Evolutionary conservation across 495 filamentous ascomycete species (phyloP), one percentile per base, ranked within the genome.

Genomic region (Bathelium albidoporum): DNA sequence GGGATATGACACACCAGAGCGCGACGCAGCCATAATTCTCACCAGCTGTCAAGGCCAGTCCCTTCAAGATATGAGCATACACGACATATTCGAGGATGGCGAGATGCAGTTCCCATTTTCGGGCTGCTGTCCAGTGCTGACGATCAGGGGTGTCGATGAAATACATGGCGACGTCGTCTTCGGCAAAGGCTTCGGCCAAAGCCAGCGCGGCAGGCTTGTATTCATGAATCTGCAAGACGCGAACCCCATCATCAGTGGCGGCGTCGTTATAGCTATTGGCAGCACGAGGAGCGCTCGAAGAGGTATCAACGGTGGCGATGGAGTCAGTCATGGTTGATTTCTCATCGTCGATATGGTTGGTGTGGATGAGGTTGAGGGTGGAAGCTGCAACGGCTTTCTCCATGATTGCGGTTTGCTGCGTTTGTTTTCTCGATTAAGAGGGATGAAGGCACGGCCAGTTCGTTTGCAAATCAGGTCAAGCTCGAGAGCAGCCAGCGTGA

Each of bases 171-270:
- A 90, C 83, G 71, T 91, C 88, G 64, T 84, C 80, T 62, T 81
- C 84, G 73, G 90, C 91, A 74, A 93, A 93, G 59, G 89, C 87
- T 71, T 89, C 81, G 32, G 89, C 85, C 61, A 93, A 81, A 65
- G 82, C 83, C 18, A 78, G 69, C 34, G 85, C 85, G 20, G 86
- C 89, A 70, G 83, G 80, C 66, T 83, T 82, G 75, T 81, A 86
- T 71, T 90, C 85, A 59, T 78, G 73, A 65, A 83, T 80, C 60
- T 74, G 73, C 61, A 90, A 73, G 59, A 77, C 70, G 58, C 87
- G 87, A 64, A 90, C 81, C 31, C 70, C 59, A 58, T 58, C 52
- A 18, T 60, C 49, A n/a, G 24, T 34, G 41, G 59, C 65, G 68
- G 64, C 55, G 55, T 52, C 64, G 12, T 53, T 60, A 24, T 58